These are phyloP conservation scores for Zygnema circumcarinatum DNA, from an alignment of 139 green algal genomes.

Conservation along the genomic window DNA sequence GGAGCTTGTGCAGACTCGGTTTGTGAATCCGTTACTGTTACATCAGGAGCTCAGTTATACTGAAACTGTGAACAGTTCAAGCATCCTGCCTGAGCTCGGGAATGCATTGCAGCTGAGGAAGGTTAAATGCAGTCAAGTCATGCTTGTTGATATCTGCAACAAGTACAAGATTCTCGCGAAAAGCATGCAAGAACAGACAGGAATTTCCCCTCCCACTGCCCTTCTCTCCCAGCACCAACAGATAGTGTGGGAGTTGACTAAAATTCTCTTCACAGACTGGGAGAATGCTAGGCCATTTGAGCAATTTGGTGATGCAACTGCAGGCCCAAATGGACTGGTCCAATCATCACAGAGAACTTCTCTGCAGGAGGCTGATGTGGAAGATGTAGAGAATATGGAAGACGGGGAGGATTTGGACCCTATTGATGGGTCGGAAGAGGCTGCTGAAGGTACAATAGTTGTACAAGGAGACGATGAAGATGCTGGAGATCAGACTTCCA, in stretches of 20 bases:
- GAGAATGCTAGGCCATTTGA: not conserved
- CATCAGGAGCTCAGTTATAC: constrained; percentile 50
- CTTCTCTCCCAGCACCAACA: constrained; percentile 65
- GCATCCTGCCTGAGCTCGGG: not conserved
- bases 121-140: not conserved
- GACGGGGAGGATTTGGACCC: not conserved
- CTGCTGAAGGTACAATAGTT: not conserved
- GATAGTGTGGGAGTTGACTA: constrained; percentile 76
- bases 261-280: constrained; percentile 67
- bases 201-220: not conserved
- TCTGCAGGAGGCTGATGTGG: not conserved
- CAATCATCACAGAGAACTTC: not conserved
- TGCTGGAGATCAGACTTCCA: not conserved
- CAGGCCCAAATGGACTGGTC: not conserved
- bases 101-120: not conserved
- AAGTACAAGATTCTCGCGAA: not conserved
- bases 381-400: constrained; percentile 11
- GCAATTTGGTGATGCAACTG: not conserved
- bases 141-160: not conserved
- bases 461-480: not conserved
- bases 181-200: not conserved
- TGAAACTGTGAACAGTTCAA: constrained; percentile 15
- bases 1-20: constrained; percentile 6
- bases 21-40: constrained; percentile 25
- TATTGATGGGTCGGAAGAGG: not conserved